phyloP scores from a whole-genome alignment of 1,284 basidiomycete species.

The Puccinia polysora region DNA sequence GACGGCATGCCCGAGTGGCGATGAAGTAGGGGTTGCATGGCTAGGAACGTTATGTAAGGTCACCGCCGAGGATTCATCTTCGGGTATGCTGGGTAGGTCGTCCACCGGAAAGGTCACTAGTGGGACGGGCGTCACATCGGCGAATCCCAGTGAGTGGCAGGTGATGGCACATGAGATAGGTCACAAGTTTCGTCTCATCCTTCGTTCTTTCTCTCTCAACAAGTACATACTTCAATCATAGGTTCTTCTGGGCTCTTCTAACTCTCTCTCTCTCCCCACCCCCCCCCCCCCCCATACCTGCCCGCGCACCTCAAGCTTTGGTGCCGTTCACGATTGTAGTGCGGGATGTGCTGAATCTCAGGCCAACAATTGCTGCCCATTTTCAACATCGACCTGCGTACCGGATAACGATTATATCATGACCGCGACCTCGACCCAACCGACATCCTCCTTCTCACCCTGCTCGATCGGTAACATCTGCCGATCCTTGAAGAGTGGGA shows the following conservation, averaged over 20 bases:
- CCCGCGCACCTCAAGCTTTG: constrained; percentile 50
- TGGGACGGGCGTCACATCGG: constrained; percentile 51
- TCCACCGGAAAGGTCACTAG: constrained; percentile 44
- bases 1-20: constrained; percentile 49
- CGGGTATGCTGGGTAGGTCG: no score
- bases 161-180: constrained; percentile 52
- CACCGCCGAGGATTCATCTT: constrained; percentile 26
- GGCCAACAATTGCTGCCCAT: constrained; percentile 49
- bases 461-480: constrained; percentile 52
- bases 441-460: constrained; percentile 34
- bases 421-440: constrained; percentile 45
- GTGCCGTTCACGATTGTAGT: constrained; percentile 52
- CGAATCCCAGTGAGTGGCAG: constrained; percentile 49
- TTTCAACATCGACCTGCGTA: constrained; percentile 47
- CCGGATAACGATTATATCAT: constrained; percentile 47
- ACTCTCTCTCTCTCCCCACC: background rate
- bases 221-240: background rate
- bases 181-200: constrained; percentile 16
- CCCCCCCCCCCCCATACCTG: no score
- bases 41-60: constrained; percentile 49
- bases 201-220: background rate
- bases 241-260: no score
- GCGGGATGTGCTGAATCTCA: constrained; percentile 45
- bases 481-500: constrained; percentile 45
- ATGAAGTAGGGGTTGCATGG: constrained; percentile 52